A percentile compares a stretch with the other conserved stretches of the same genome.
These are phyloP conservation scores for Wallacemonas collosoma DNA, from an alignment of 208 protist species.

Conservation along the genomic window DNA sequence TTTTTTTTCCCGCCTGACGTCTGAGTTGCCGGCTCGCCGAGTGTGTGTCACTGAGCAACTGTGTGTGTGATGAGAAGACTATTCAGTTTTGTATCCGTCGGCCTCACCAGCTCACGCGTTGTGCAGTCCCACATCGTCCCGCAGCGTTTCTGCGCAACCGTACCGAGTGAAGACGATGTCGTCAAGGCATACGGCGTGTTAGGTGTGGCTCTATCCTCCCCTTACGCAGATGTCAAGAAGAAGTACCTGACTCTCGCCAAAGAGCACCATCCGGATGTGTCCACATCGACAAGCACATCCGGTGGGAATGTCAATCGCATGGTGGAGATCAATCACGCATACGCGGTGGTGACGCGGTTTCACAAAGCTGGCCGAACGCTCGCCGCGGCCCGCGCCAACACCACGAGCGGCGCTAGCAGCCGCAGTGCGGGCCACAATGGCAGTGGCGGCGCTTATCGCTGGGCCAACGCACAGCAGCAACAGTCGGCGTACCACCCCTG, in stretches of 20 bases:
- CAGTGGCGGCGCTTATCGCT: slow-evolving; percentile 10
- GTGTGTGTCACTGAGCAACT: neutral
- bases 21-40: neutral
- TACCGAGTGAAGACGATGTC: slow-evolving; percentile 79
- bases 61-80: slow-evolving; percentile 10
- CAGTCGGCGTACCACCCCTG: slow-evolving; percentile 65
- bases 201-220: slow-evolving; percentile 44
- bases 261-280: slow-evolving; percentile 89
- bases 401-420: neutral
- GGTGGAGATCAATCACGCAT: slow-evolving; percentile 87
- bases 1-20: neutral
- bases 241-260: slow-evolving; percentile 85
- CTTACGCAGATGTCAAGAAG: slow-evolving; percentile 79
- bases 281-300: slow-evolving; percentile 14
- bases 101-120: neutral
- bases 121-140: slow-evolving; percentile 13
- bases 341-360: slow-evolving; percentile 74
- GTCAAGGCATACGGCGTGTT: slow-evolving; percentile 69
- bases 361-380: slow-evolving; percentile 60
- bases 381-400: slow-evolving; percentile 2
- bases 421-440: slow-evolving; percentile 4
- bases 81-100: neutral
- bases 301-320: slow-evolving; percentile 45
- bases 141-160: slow-evolving; percentile 25
- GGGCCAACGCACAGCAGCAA: slow-evolving; percentile 13